Evolutionary conservation across 805 yeast species (phyloP).

Genomic region (Candida krabiensis): DNA sequence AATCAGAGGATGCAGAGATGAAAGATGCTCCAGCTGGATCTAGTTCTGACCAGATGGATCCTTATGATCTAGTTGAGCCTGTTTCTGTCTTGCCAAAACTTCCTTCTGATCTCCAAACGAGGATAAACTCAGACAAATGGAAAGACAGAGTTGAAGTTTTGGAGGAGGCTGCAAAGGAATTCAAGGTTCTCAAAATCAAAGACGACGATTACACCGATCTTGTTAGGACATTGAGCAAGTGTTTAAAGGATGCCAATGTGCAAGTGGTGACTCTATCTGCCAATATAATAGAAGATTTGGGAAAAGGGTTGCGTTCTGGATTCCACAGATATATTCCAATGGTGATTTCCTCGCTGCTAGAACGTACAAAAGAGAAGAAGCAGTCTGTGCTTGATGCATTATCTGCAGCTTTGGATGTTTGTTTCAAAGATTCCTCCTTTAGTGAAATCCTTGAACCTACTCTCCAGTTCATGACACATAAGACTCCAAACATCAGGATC

Average conservation of each 20-base stretch:
- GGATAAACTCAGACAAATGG: conserved; percentile 73
- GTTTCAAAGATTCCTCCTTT: conserved; percentile 52
- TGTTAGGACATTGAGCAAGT: conserved; percentile 62
- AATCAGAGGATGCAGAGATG: conserved; percentile 41
- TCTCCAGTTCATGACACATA: conserved; percentile 61
- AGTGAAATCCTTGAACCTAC: conserved; percentile 60
- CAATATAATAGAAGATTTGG: conserved; percentile 57
- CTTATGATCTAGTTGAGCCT: conserved; percentile 70
- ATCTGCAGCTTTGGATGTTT: conserved; percentile 61
- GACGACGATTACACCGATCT: conserved; percentile 66
- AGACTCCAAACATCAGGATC: conserved; percentile 79
- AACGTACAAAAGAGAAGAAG: conserved; percentile 87
- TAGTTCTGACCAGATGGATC: conserved; percentile 47
- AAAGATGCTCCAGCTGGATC: conserved; percentile 25
- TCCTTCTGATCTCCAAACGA: conserved; percentile 59
- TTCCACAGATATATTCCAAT: conserved; percentile 55
- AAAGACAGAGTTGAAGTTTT: conserved; percentile 87
- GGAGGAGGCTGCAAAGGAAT: conserved; percentile 55
- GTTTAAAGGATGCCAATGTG: conserved; percentile 85
- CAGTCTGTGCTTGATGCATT: conserved; percentile 72
- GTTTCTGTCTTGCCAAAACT: conserved; percentile 64
- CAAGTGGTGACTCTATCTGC: conserved; percentile 84
- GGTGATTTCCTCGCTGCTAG: conserved; percentile 65
- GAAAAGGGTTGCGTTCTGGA: conserved; percentile 59
- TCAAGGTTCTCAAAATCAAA: conserved; percentile 52